A percentile compares a stretch with the other conserved stretches of the same genome.
These are phyloP conservation scores for Penicillium sclerotigenum DNA, from an alignment of 2,329 filamentous ascomycete genomes.

Conservation along the genomic window DNA sequence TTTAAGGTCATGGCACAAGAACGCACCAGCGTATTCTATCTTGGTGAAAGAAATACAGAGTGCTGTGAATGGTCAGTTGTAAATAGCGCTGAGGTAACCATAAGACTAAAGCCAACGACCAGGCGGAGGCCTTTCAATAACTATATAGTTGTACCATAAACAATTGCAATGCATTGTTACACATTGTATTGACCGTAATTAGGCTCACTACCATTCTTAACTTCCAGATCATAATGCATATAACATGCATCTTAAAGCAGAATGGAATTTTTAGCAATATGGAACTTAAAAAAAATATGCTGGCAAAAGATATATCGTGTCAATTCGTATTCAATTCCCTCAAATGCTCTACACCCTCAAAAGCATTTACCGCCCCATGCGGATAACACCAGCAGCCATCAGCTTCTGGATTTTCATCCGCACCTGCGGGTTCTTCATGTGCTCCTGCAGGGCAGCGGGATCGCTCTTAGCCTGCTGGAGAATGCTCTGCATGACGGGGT, in stretches of 20 bases:
- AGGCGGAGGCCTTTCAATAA: no score
- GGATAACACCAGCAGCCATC: slow-evolving; percentile 87
- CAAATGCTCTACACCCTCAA: not conserved
- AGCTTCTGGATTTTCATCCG: slow-evolving; percentile 90
- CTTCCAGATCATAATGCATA: not conserved
- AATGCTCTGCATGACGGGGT: slow-evolving; percentile 97
- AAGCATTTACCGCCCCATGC: slow-evolving; percentile 57
- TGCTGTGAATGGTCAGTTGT: no score
- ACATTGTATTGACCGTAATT: no score
- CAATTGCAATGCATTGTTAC: not conserved
- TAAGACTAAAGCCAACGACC: no score
- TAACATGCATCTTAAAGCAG: no score
- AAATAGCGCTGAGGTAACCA: no score
- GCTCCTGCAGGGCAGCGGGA: slow-evolving; percentile 87
- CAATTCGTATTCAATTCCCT: slow-evolving; percentile 17
- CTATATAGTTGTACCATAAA: not conserved
- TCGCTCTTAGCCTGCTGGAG: slow-evolving; percentile 94
- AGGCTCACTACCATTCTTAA: no score
- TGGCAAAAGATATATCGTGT: slow-evolving; percentile 22
- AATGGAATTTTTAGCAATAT: slow-evolving; percentile 8
- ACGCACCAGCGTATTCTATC: no score
- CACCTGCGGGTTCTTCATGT: slow-evolving; percentile 90
- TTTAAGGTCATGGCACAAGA: no score
- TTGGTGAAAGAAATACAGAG: no score
- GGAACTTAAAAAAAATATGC: slow-evolving; percentile 10